Base-by-base conservation (phyloP, 768 basidiomycete genomes). In the Mycena latifolia region DNA sequence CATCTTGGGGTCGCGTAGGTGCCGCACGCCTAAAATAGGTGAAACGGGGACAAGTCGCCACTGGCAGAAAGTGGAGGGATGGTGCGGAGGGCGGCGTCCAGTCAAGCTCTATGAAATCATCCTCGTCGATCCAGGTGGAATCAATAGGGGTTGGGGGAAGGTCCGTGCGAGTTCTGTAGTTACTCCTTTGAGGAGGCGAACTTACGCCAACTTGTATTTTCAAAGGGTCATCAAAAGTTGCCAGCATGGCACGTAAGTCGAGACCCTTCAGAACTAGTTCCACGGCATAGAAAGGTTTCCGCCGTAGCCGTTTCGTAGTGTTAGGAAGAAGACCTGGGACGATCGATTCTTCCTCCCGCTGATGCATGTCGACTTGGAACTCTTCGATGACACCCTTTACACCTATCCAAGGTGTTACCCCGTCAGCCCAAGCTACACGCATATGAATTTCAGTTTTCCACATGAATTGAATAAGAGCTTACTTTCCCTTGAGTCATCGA, bases 341-440 rank as follows among this genome's bases (percentile, higher is more conserved):
- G 1, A 81, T 81, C 10, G 85, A 84, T 80, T 96, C 94, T 79
- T 96, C 92, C 66, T 92, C 91, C 55, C 95, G 85, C 78, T 98
- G 96, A 76, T 98, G 96, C 80, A 96, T 86, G 74, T 98, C 96
- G 48, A 92, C 94, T 67, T 92, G 90, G 74, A 98, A 89, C 52
- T 89, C 86, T 37, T 90, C 89, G 39, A 96, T 87, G 72, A 89
- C 85, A 20, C 88, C 93, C 76, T 98, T 99, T 39, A 96, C 81
- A 5, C 96, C 96, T 37, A 98, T 86, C 76, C 91, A 91, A 15
- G 89, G 87, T 4, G 91, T 90, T 46, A 90, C 85, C 11, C 95
- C 95, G 70, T 89, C 85, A 9, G 82, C 80, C 95, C 95, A 96
- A 25, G 92, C 91, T 86, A 70, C 12, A 46, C 31, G 39, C 20